phyloP scores from a whole-genome alignment of 2,329 filamentous ascomycete species.

The Incumbomyces lentus region DNA sequence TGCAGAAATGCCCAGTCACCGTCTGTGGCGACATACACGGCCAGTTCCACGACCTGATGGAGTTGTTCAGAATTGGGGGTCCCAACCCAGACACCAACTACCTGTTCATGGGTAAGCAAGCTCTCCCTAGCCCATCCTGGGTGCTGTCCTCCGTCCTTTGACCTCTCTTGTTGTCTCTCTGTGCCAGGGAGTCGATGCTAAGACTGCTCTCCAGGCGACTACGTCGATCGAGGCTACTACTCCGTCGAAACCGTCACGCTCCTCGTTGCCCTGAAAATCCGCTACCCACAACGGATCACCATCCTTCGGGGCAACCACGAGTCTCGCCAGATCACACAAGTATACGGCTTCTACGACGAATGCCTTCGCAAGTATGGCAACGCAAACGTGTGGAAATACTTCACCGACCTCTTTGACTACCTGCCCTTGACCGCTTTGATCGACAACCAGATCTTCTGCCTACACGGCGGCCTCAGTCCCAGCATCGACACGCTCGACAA shows the following conservation, averaged over 20 bases:
- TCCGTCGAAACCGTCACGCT: conserved; percentile 96
- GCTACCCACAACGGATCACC: conserved; percentile 95
- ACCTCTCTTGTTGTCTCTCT: neutral
- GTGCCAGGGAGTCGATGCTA: conserved; percentile 11
- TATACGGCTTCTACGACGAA: conserved; percentile 99
- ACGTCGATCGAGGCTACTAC: conserved; percentile 97
- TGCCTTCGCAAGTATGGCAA: conserved; percentile 98
- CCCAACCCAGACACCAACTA: conserved; percentile 98
- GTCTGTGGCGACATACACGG: conserved; percentile 99
- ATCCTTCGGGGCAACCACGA: conserved; percentile 98
- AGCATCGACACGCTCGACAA: conserved; percentile 93
- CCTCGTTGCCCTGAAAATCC: conserved; percentile 91
- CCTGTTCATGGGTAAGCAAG: conserved; percentile 81
- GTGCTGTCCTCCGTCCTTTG: conserved; percentile 11
- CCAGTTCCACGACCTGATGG: conserved; percentile 98
- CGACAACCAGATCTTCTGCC: conserved; percentile 98
- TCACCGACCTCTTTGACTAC: conserved; percentile 97
- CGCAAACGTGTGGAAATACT: conserved; percentile 98
- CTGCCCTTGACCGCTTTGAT: conserved; percentile 93
- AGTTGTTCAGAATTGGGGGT: conserved; percentile 97
- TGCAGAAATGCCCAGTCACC: conserved; percentile 91
- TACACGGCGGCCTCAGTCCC: conserved; percentile 93
- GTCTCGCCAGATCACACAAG: conserved; percentile 96
- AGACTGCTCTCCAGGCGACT: conserved; percentile 59
- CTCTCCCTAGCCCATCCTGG: neutral